phyloP scores from a whole-genome alignment of 345 rosid species.

The Aegle marmelos region DNA sequence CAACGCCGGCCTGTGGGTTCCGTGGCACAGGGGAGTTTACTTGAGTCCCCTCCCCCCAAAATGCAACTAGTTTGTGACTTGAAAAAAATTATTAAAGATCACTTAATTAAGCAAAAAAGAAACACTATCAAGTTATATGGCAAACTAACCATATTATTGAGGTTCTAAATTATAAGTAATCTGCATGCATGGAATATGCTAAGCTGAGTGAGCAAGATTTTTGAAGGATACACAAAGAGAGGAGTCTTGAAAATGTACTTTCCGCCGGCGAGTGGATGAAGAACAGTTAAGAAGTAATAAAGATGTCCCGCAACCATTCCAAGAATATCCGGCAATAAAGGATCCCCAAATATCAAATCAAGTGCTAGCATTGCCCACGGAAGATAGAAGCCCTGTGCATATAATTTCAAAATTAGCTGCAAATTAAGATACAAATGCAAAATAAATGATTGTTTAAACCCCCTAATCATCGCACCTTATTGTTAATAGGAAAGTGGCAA shows the following conservation, averaged over 20 bases:
- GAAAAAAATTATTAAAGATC: slow-evolving; percentile 8
- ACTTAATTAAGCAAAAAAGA: background rate
- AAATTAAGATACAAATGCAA: background rate
- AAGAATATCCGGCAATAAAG: slow-evolving; percentile 53
- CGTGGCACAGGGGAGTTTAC: slow-evolving; percentile 43
- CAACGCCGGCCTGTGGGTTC: slow-evolving; percentile 41
- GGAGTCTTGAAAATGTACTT: slow-evolving; percentile 52
- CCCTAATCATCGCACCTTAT: background rate
- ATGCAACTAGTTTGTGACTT: slow-evolving; percentile 54
- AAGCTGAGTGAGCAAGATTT: background rate
- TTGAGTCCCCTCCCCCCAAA: slow-evolving; percentile 48
- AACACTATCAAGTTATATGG: background rate
- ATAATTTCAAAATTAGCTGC: background rate
- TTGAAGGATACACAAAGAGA: slow-evolving; percentile 65
- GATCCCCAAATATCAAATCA: slow-evolving; percentile 49
- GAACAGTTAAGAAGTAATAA: slow-evolving; percentile 58
- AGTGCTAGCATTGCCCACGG: slow-evolving; percentile 71
- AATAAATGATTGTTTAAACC: background rate
- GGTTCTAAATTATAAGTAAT: no score
- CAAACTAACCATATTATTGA: no score
- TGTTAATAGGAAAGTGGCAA: background rate
- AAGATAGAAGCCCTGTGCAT: slow-evolving; percentile 55
- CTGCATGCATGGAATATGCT: background rate
- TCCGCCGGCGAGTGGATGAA: slow-evolving; percentile 67
- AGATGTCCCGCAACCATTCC: slow-evolving; percentile 69